phyloP scores from a whole-genome alignment of 768 basidiomycete genomes.

The Agaricus bisporus region DNA sequence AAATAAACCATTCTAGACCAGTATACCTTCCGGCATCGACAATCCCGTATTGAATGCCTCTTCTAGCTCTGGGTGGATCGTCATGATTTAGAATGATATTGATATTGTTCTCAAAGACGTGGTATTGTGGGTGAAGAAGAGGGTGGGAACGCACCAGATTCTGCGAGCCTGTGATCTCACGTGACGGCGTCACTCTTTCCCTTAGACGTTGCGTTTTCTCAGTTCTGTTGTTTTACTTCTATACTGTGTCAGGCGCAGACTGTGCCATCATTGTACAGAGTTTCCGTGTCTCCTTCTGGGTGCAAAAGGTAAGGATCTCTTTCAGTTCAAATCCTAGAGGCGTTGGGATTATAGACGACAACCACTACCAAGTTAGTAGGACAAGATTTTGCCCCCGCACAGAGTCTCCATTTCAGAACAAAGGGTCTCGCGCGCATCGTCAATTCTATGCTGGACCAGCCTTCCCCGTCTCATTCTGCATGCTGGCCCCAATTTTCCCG shows the following conservation, averaged over 20 bases:
- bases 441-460: conserved; percentile 74
- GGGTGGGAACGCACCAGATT: too few relatives aligned
- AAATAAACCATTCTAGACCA: neutral
- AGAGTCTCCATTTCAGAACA: conserved; percentile 61
- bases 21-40: neutral
- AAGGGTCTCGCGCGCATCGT: conserved; percentile 85
- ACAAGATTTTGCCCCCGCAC: conserved; percentile 60
- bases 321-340: conserved; percentile 44
- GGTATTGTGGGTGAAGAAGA: too few relatives aligned
- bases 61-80: neutral
- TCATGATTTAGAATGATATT: neutral
- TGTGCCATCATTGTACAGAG: too few relatives aligned
- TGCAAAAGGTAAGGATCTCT: conserved; percentile 58
- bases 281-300: too few relatives aligned
- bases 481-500: conserved; percentile 38
- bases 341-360: conserved; percentile 41
- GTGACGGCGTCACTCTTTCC: too few relatives aligned
- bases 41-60: neutral
- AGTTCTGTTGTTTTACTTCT: too few relatives aligned
- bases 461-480: conserved; percentile 57
- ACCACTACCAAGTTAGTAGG: conserved; percentile 49
- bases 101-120: too few relatives aligned
- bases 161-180: too few relatives aligned
- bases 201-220: too few relatives aligned
- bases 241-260: too few relatives aligned